Evolutionary conservation across 106 monocot species (phyloP).

Genomic region (Dendrobium officinale): DNA sequence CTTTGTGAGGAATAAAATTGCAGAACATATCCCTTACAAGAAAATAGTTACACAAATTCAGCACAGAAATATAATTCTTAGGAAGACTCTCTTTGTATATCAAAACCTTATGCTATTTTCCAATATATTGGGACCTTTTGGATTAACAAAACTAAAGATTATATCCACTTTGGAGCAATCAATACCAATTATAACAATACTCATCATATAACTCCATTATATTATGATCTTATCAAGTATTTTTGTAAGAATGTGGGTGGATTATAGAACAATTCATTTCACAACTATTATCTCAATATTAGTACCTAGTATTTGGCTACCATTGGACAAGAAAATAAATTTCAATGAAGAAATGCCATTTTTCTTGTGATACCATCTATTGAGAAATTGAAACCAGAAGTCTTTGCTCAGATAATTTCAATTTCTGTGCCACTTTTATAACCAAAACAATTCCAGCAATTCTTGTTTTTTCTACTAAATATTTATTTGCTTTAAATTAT

Average conservation of each 20-base stretch:
- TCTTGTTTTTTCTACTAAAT: too few relatives aligned
- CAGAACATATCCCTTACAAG: too few relatives aligned
- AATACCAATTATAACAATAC: neutral
- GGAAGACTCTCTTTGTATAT: too few relatives aligned
- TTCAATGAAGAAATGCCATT: neutral
- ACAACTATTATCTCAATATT: neutral
- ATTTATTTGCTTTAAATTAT: too few relatives aligned
- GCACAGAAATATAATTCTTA: too few relatives aligned
- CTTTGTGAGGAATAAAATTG: too few relatives aligned
- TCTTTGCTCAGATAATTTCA: too few relatives aligned
- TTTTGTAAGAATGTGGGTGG: neutral
- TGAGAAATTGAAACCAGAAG: neutral
- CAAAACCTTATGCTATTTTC: too few relatives aligned
- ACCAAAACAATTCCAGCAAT: too few relatives aligned
- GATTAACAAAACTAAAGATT: neutral
- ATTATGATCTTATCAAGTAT: neutral
- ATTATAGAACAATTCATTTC: neutral
- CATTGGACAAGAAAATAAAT: neutral
- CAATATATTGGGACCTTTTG: neutral
- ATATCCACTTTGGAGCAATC: neutral
- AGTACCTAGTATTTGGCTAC: neutral
- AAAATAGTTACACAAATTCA: too few relatives aligned
- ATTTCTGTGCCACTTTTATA: too few relatives aligned
- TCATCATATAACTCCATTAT: neutral
- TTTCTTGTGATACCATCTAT: neutral